Conservation (phyloP, 306 rosid genomes). For the Geum urbanum region DNA sequence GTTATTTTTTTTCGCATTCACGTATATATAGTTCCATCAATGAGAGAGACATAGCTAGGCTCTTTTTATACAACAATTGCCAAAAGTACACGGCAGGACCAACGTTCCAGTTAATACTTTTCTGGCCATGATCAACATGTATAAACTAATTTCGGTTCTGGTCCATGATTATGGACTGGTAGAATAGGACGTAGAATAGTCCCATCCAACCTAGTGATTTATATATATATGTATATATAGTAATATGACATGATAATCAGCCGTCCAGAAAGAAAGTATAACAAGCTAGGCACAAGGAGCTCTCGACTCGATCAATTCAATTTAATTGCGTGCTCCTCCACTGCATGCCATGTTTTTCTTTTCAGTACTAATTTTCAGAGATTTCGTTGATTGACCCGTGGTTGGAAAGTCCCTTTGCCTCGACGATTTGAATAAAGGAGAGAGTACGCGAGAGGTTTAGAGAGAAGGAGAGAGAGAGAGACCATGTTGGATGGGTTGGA, state of each 20-base stretch:
- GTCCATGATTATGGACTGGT: conserved; percentile 4
- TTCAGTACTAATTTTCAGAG: conserved; percentile 2
- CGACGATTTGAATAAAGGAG: conserved; percentile 16
- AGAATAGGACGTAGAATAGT: background rate
- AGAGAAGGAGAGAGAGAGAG: conserved; percentile 27
- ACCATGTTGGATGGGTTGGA: conserved; percentile 53
- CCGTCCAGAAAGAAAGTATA: background rate
- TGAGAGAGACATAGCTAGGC: background rate
- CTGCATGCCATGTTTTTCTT: conserved; percentile 7
- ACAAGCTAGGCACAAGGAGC: background rate
- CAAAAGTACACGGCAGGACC: background rate
- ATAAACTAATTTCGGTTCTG: background rate
- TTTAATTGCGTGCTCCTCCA: conserved; percentile 9
- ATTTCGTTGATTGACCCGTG: conserved; percentile 41
- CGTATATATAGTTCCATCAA: background rate
- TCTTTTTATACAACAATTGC: background rate
- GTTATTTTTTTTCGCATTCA: too few species aligned
- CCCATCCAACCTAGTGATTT: background rate
- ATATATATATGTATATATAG: conserved; percentile 10
- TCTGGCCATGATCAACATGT: background rate
- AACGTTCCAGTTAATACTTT: background rate
- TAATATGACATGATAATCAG: conserved; percentile 9
- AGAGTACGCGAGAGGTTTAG: background rate
- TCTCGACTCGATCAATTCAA: conserved; percentile 1
- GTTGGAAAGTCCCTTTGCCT: conserved; percentile 29